Evolutionary conservation across 2,329 filamentous ascomycete genomes (phyloP), one percentile per base, ranked within the genome.

Genomic region (Trichoderma koningii): DNA sequence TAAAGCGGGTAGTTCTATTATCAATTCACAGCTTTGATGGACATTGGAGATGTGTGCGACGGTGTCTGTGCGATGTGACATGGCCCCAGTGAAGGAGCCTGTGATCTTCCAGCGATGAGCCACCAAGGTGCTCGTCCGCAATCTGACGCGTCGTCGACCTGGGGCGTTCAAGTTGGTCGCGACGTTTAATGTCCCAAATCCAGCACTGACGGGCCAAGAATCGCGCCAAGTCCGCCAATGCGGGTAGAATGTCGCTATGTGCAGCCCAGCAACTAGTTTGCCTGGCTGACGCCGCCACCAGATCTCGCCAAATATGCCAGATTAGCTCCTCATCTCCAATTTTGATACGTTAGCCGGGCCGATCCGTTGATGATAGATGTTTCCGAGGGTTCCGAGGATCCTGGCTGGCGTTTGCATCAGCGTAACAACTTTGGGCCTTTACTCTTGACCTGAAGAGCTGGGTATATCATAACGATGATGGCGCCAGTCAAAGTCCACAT

Each of bases 301-400:
- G 26, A 59, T 59, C 28, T 59, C 19, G 55, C 23, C 28, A 38
- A n/a, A 26, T 38, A 19, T 47, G 23, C n/a, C 6, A 59, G 55
- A 59, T 38, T 19, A 45, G 26, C 34, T 21, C 48, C 44, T 28
- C 42, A 14, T 55, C 4, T 38, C 3, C 10, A n/a, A n/a, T 28
- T 10, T 9, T 45, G 41, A 56, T 15, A 30, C 21, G 47, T 14
- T 30, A 12, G 2, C 44, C 28, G 55, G 55, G n/a, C 44, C 44
- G 55, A 21, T 48, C 55, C 28, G 55, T 23, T 44, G 10, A 34
- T 48, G n/a, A 34, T 23, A 5, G 15, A 44, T 38, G 34, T 10
- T 14, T 38, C 34, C 34, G 34, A 14, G 12, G 10, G 12, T 38
- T 48, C 55, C 44, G 55, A 48, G 44, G 12, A 30, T 59, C n/a